phyloP scores from a whole-genome alignment of 129 eudicot species.

The Oenanthe sinensis region DNA sequence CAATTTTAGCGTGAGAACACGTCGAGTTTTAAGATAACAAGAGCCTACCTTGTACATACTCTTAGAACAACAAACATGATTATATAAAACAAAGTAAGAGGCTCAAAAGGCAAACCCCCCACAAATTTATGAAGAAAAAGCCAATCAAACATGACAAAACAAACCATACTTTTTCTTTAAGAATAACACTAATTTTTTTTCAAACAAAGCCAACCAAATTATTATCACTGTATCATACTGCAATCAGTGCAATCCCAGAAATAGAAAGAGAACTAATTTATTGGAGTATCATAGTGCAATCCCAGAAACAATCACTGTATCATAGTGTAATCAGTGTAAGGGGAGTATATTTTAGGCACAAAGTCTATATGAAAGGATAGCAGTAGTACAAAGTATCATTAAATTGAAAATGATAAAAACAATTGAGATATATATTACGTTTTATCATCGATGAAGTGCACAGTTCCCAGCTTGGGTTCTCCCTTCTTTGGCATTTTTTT shows the following conservation, averaged over 20 bases:
- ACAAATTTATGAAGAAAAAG: slow-evolving; percentile 7
- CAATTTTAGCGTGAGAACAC: background rate
- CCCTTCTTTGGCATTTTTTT: too few relatives aligned
- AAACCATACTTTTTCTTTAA: slow-evolving; percentile 22
- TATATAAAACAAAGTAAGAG: slow-evolving; percentile 1
- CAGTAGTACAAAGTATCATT: too few relatives aligned
- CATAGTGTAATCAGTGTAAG: too few relatives aligned
- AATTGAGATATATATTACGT: too few relatives aligned
- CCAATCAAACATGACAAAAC: slow-evolving; percentile 19
- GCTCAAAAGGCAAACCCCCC: background rate
- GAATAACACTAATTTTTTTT: background rate
- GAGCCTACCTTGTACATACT: background rate
- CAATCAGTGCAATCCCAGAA: slow-evolving; percentile 30
- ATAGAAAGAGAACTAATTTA: background rate
- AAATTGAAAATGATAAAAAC: too few relatives aligned
- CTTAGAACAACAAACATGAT: background rate
- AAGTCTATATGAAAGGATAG: too few relatives aligned
- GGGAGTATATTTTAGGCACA: too few relatives aligned
- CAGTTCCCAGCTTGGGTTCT: too few relatives aligned
- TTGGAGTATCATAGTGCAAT: too few relatives aligned
- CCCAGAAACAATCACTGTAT: too few relatives aligned
- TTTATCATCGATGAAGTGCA: too few relatives aligned
- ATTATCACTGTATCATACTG: slow-evolving; percentile 1
- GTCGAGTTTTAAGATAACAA: too few relatives aligned
- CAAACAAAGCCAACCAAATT: slow-evolving; percentile 29